phyloP scores from a whole-genome alignment of 257 asterid species.

The Przewalskia tangutica region DNA sequence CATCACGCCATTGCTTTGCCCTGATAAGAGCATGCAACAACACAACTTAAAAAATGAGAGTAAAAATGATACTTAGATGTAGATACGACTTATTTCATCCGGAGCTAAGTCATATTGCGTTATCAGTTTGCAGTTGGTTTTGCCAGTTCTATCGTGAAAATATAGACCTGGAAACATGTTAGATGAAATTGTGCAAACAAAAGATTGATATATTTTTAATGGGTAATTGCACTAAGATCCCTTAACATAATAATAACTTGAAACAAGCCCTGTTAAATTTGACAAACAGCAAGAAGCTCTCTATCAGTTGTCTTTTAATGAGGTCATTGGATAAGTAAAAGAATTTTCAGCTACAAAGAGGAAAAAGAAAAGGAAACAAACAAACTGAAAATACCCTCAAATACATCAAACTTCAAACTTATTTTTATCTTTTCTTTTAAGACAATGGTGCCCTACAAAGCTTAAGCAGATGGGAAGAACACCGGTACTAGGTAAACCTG shows the following conservation, averaged over 20 bases:
- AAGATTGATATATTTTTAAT: background rate
- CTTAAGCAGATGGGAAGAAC: background rate
- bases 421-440: background rate
- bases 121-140: background rate
- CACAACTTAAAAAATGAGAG: background rate
- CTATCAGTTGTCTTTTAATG: background rate
- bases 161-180: background rate
- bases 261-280: background rate
- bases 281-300: background rate
- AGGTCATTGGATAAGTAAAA: background rate
- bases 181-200: background rate
- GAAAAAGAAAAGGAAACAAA: background rate
- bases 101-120: background rate
- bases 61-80: background rate
- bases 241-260: background rate
- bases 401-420: background rate
- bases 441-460: background rate
- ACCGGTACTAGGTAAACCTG: background rate
- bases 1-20: constrained; percentile 89
- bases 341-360: background rate
- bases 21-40: constrained; percentile 30
- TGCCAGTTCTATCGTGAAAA: background rate
- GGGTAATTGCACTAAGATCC: background rate
- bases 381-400: background rate
- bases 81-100: background rate